These are phyloP conservation scores for Sclerotinia spermophila DNA, from an alignment of 2,329 filamentous ascomycete genomes.

Conservation along the genomic window DNA sequence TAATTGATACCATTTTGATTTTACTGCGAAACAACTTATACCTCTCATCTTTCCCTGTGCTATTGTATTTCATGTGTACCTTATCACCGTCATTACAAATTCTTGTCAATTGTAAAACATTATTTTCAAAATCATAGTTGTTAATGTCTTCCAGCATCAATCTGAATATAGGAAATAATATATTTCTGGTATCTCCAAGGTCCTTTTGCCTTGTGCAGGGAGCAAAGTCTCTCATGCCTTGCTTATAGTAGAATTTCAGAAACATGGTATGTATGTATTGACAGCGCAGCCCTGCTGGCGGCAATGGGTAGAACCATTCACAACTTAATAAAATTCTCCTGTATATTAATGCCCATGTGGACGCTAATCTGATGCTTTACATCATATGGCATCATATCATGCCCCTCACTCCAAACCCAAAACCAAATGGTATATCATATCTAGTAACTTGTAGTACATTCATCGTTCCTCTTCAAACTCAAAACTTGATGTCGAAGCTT, in stretches of 20 bases:
- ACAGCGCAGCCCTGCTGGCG: neutral
- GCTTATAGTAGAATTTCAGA: neutral
- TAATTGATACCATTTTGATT: constrained; percentile 17
- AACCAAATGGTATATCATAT: neutral
- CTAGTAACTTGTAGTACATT: neutral
- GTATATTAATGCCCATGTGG: neutral
- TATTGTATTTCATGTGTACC: neutral
- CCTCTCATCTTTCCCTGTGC: neutral
- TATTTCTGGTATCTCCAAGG: neutral
- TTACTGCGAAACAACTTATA: neutral
- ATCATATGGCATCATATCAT: neutral
- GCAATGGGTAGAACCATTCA: neutral
- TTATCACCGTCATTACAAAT: neutral
- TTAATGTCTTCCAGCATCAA: neutral
- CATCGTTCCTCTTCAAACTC: constrained; percentile 40
- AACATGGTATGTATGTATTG: neutral
- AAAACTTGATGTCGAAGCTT: constrained; percentile 83
- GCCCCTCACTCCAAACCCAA: neutral
- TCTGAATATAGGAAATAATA: neutral
- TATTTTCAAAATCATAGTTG: neutral
- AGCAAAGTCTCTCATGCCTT: neutral
- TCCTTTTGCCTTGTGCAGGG: too few species aligned
- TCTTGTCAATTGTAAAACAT: neutral
- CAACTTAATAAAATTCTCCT: neutral
- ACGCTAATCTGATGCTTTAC: neutral